Conservation (phyloP, 495 filamentous ascomycete genomes). For the Apodospora peruviana region DNA sequence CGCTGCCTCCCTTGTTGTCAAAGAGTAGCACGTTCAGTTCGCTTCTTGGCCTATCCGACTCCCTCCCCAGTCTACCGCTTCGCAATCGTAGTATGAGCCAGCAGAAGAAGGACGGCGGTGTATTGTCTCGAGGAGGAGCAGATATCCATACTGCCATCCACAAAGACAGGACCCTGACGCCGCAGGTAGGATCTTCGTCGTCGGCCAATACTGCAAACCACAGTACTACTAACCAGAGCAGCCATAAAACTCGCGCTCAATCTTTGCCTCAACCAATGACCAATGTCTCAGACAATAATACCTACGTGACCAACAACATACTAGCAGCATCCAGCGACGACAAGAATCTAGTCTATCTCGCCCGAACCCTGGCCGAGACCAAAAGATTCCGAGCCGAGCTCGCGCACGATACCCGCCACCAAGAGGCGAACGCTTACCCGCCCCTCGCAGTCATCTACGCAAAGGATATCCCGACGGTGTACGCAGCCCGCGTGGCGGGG, state of each 20-base stretch:
- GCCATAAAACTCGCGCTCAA: neutral
- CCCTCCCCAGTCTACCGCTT: constrained; percentile 24
- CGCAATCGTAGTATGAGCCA: constrained; percentile 23
- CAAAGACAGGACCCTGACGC: constrained; percentile 41
- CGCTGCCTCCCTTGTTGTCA: constrained; percentile 44
- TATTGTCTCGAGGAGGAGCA: constrained; percentile 6
- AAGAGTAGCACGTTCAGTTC: constrained; percentile 30
- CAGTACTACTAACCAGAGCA: neutral
- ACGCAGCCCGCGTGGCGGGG: constrained; percentile 64
- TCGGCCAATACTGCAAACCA: constrained; percentile 27
- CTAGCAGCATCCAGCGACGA: constrained; percentile 8
- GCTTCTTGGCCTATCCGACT: constrained; percentile 33
- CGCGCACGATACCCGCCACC: constrained; percentile 51
- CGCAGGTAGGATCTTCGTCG: constrained; percentile 40
- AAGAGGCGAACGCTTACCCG: constrained; percentile 66
- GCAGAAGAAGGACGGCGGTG: constrained; percentile 13
- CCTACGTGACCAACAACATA: neutral
- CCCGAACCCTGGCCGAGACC: constrained; percentile 65
- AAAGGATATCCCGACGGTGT: constrained; percentile 80
- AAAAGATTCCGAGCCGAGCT: constrained; percentile 72
- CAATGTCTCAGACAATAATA: constrained; percentile 11
- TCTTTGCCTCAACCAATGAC: neutral
- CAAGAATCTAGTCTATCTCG: constrained; percentile 61
- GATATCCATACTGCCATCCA: neutral
- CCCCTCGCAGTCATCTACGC: constrained; percentile 83